A percentile compares a stretch with the other conserved stretches of the same genome.
These are phyloP conservation scores for Erythrobasidium hasegawianum DNA, from an alignment of 1,284 basidiomycete species.

Conservation along the genomic window DNA sequence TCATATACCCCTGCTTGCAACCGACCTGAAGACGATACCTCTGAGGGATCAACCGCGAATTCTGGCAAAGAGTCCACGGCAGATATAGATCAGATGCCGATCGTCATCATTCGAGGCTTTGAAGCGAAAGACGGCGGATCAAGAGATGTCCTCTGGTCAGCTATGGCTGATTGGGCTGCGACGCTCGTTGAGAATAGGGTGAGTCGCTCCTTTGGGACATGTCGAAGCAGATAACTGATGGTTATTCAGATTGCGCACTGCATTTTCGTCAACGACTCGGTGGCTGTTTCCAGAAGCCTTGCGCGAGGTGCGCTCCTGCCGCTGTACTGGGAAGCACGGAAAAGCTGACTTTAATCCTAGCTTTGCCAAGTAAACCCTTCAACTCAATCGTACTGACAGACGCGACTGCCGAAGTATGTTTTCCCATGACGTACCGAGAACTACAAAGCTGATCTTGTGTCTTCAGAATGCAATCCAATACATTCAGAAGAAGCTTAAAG, in stretches of 20 bases:
- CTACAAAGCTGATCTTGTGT: no score
- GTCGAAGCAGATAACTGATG: not conserved
- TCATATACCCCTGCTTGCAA: not conserved
- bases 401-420: slow-evolving; percentile 61
- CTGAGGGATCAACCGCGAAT: slow-evolving; percentile 12
- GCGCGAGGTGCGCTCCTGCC: slow-evolving; percentile 69
- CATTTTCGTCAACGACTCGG: slow-evolving; percentile 82
- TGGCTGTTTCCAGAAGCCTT: slow-evolving; percentile 77
- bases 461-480: slow-evolving; percentile 73
- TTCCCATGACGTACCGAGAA: no score
- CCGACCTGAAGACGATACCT: not conserved
- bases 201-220: slow-evolving; percentile 38
- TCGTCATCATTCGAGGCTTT: slow-evolving; percentile 57
- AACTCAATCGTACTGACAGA: slow-evolving; percentile 73
- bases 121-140: slow-evolving; percentile 52
- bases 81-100: slow-evolving; percentile 64
- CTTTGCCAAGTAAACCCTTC: slow-evolving; percentile 80
- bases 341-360: slow-evolving; percentile 50
- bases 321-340: not conserved
- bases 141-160: slow-evolving; percentile 69
- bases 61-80: slow-evolving; percentile 44
- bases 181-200: slow-evolving; percentile 73
- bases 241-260: slow-evolving; percentile 73
- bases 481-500: slow-evolving; percentile 71
- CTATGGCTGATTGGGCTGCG: slow-evolving; percentile 81